Evolutionary conservation across 73 alveolate genomes (phyloP).

Genomic region (Paramecium biaurelia): DNA sequence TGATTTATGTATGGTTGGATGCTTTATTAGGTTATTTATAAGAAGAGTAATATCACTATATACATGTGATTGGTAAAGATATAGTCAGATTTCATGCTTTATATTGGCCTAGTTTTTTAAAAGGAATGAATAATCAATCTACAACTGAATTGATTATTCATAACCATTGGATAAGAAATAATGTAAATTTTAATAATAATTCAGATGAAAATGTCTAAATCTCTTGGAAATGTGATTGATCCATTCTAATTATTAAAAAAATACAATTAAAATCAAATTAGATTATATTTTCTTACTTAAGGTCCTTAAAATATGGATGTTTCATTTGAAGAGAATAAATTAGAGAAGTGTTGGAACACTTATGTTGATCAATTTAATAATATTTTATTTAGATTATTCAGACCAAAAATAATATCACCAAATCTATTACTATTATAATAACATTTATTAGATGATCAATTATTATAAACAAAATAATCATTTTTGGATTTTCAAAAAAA

Average conservation of each 20-base stretch:
- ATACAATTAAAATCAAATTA: conserved; percentile 62
- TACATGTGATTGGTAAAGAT: conserved; percentile 80
- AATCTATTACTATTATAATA: background rate
- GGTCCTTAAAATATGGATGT: conserved; percentile 78
- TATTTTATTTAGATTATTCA: background rate
- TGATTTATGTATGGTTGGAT: conserved; percentile 86
- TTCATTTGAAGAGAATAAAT: conserved; percentile 50
- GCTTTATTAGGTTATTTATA: conserved; percentile 74
- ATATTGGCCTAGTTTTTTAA: conserved; percentile 81
- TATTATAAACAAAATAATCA: background rate
- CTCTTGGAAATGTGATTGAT: conserved; percentile 78
- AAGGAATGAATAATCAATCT: conserved; percentile 60
- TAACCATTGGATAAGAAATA: conserved; percentile 80
- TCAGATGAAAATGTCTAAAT: conserved; percentile 75
- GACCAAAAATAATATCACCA: conserved; percentile 30
- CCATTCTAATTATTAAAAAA: conserved; percentile 65
- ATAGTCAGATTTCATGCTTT: conserved; percentile 81
- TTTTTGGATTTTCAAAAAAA: background rate
- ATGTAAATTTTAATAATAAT: conserved; percentile 24
- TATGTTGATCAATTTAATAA: conserved; percentile 38
- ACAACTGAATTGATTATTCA: conserved; percentile 69
- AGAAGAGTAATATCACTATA: background rate
- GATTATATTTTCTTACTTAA: conserved; percentile 72
- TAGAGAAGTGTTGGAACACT: conserved; percentile 46
- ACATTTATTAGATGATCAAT: background rate